Base-by-base conservation (phyloP, 169 alveolate species). In the Cryptosporidium sp. region DNA sequence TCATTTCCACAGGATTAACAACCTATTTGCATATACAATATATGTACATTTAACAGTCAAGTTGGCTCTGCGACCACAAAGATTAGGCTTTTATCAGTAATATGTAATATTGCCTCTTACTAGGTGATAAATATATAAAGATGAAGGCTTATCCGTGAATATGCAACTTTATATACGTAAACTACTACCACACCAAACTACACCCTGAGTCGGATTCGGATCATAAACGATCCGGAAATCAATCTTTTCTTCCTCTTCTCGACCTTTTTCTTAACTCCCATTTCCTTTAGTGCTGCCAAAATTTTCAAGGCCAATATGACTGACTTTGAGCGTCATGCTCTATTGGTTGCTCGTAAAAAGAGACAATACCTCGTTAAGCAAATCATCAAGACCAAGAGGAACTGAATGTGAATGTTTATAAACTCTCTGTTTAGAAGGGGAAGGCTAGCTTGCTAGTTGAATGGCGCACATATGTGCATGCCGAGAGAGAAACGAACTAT, bases 281-380 rank as follows among this genome's bases (percentile, higher is more conserved):
- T 23, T 31, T 58, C 39, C 48, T 65, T 80, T 59, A 80, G 89
- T 39, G 75, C 75, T 59, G 75, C 89, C 58, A 80, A 80, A 65
- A 26, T 80, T 9, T 80, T 80, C 68, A 80, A 86, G 92, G 92
- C 92, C 1, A 71, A 89, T 84, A 94, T 96, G 86, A 95, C 95
- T 12, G 98, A 96, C 94, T 96, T 94, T 70, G 96, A 96, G 45
- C 93, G 98, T 84, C 96, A 95, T 91, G 94, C 95, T 91, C 91
- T 95, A 37, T 89, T 93, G 91, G 93, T 93, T 48, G 95, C 95
- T 55, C 89, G 89, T 65, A 80, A 80, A 69, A 80, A 80, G 67
- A 59, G 89, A 80, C 89, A 80, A n/a, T 59, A 33, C 51, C 41
- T 80, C 33, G 89, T 80, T 33, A 80, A 80, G 43, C 69, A 59